A percentile compares a stretch with the other conserved stretches of the same genome.
Evolutionary conservation across 495 filamentous ascomycete genomes (phyloP).

Genomic region (Astrothelium subdiscretum): DNA sequence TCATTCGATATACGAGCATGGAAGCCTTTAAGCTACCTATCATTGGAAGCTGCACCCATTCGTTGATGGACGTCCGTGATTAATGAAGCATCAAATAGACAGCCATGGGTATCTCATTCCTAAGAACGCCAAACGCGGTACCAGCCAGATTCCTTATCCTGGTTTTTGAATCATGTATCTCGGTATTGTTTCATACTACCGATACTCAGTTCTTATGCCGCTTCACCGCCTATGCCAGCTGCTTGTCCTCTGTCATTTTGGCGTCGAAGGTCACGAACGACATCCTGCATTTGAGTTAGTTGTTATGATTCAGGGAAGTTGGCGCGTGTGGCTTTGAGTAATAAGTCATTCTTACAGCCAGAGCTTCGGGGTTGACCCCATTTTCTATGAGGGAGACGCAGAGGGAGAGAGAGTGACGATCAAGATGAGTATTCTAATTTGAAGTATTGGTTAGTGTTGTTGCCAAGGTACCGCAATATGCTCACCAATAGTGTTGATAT

Average conservation of each 20-base stretch:
- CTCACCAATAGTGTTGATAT: slow-evolving; percentile 81
- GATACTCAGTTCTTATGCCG: not conserved
- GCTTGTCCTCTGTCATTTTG: not conserved
- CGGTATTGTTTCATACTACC: not conserved
- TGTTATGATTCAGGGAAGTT: not conserved
- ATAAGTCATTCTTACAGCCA: slow-evolving; percentile 54
- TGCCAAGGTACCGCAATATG: slow-evolving; percentile 5
- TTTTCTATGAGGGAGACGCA: slow-evolving; percentile 97
- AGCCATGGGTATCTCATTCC: not conserved
- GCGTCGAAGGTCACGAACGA: not conserved
- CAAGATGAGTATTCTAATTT: slow-evolving; percentile 76
- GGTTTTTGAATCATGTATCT: not conserved
- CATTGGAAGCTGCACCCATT: not conserved
- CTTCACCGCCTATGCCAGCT: not conserved
- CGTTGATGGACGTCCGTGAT: too few species aligned
- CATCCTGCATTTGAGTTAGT: not conserved
- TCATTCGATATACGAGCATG: not conserved
- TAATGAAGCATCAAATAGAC: not conserved
- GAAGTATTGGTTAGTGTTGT: slow-evolving; percentile 1
- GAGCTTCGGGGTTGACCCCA: slow-evolving; percentile 88
- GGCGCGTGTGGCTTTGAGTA: not conserved
- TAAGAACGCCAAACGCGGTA: not conserved
- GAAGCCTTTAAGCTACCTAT: not conserved
- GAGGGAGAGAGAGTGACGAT: slow-evolving; percentile 77
- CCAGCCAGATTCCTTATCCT: not conserved